Conservation (phyloP, 495 filamentous ascomycete genomes). For the Pseudomonodictys pantanalensis region DNA sequence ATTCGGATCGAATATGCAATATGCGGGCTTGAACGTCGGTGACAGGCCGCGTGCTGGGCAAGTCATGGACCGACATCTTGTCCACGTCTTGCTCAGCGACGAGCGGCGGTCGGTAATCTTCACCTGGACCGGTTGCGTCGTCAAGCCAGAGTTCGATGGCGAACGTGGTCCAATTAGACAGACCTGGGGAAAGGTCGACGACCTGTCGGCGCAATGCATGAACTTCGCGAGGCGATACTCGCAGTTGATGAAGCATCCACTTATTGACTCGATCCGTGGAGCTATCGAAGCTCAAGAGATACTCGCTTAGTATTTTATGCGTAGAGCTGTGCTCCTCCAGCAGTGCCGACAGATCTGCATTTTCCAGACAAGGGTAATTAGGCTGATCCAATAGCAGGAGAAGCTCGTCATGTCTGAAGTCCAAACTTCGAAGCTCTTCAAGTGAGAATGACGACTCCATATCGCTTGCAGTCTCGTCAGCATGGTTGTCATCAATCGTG, state of each 20-base stretch:
- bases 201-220: constrained; percentile 17
- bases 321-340: constrained; percentile 7
- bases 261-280: constrained; percentile 20
- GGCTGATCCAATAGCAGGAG: neutral
- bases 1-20: no score
- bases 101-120: neutral
- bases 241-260: constrained; percentile 29
- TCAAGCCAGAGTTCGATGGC: constrained; percentile 14
- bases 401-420: neutral
- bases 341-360: constrained; percentile 6
- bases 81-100: neutral
- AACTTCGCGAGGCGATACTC: constrained; percentile 23
- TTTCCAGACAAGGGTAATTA: neutral
- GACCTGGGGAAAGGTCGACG: neutral
- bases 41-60: no score
- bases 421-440: neutral
- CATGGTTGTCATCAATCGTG: neutral
- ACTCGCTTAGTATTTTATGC: constrained; percentile 26
- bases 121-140: neutral
- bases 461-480: neutral
- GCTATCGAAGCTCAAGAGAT: constrained; percentile 21
- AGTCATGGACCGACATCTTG: no score
- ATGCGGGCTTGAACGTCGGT: no score
- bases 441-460: neutral
- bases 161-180: constrained; percentile 16